Conservation (phyloP, 805 yeast genomes). For the Candida andamanensis region DNA sequence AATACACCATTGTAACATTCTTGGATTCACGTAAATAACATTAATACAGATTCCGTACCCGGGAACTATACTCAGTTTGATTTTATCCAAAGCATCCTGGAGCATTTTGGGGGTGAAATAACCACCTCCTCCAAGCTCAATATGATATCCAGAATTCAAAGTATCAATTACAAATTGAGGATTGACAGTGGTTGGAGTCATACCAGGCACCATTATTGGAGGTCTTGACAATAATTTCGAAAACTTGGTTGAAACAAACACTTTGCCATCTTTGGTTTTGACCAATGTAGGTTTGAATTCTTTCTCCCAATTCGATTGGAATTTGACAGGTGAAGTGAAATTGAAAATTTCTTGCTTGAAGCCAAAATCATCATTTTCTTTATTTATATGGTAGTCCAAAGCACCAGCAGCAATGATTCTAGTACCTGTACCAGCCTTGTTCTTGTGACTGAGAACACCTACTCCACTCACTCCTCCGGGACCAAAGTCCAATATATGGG, state of each 20-base stretch:
- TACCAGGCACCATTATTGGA: slow-evolving; percentile 97
- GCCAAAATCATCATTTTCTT: slow-evolving; percentile 80
- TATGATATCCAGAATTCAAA: slow-evolving; percentile 92
- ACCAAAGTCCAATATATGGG: slow-evolving; percentile 94
- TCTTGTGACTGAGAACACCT: slow-evolving; percentile 93
- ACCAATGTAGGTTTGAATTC: slow-evolving; percentile 84
- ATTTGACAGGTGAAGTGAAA: slow-evolving; percentile 61
- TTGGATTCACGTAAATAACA: slow-evolving; percentile 92
- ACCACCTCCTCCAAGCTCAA: slow-evolving; percentile 99
- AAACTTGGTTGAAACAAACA: slow-evolving; percentile 89
- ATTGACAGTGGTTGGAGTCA: slow-evolving; percentile 97
- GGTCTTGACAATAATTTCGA: slow-evolving; percentile 89
- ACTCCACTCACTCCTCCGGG: slow-evolving; percentile 98
- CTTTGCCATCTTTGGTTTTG: slow-evolving; percentile 65
- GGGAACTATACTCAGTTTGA: slow-evolving; percentile 62
- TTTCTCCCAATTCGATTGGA: slow-evolving; percentile 85
- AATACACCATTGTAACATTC: slow-evolving; percentile 98
- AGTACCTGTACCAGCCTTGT: slow-evolving; percentile 97
- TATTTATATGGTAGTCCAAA: slow-evolving; percentile 46
- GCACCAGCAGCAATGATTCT: slow-evolving; percentile 93
- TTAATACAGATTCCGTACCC: slow-evolving; percentile 91
- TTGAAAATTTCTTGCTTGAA: slow-evolving; percentile 94
- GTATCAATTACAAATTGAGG: slow-evolving; percentile 94
- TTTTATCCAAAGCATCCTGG: slow-evolving; percentile 69
- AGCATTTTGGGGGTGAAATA: slow-evolving; percentile 72